These are phyloP conservation scores for Solanum tarapatanum DNA, from an alignment of 257 asterid genomes.

Conservation along the genomic window DNA sequence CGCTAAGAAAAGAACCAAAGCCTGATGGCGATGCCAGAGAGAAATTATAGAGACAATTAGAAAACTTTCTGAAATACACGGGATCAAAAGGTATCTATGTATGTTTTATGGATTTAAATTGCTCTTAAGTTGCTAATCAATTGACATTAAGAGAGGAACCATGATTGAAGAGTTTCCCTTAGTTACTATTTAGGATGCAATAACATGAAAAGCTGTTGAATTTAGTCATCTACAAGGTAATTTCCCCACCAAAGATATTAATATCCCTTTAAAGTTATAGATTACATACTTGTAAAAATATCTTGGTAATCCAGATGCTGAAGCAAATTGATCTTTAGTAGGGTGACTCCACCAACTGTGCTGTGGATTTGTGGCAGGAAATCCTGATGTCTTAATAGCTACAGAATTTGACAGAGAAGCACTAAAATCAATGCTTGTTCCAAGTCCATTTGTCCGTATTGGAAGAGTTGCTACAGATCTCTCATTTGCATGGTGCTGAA, in stretches of 20 bases:
- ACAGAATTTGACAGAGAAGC: slow-evolving; percentile 51
- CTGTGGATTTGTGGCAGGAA: slow-evolving; percentile 29
- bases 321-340: slow-evolving; percentile 41
- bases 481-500: slow-evolving; percentile 34
- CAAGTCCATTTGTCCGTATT: slow-evolving; percentile 66
- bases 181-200: background rate
- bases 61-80: background rate
- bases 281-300: slow-evolving; percentile 74
- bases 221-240: background rate
- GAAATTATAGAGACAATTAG: background rate
- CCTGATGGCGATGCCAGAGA: background rate
- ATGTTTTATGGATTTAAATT: background rate
- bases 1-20: background rate
- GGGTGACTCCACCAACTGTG: slow-evolving; percentile 65
- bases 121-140: background rate
- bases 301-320: slow-evolving; percentile 71
- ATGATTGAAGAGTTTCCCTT: background rate
- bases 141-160: background rate
- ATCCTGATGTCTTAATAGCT: slow-evolving; percentile 16
- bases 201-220: background rate
- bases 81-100: background rate
- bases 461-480: slow-evolving; percentile 55
- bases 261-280: background rate
- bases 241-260: background rate
- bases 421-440: slow-evolving; percentile 51